Conservation (phyloP, 768 basidiomycete species). For the Boletus subcaerulescens region DNA sequence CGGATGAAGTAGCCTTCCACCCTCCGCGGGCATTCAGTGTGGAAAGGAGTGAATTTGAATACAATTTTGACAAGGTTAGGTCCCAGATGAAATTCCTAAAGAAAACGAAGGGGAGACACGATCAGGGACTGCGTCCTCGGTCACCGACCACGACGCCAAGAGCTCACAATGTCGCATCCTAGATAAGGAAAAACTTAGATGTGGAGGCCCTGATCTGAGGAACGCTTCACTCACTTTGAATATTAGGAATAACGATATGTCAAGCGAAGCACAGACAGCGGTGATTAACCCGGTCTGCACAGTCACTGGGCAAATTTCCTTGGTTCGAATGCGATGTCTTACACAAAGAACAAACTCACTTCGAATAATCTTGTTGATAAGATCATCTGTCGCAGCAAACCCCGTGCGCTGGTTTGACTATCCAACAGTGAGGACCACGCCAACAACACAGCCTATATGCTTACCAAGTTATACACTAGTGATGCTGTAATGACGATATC, state of each 20-base stretch:
- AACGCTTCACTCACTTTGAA: constrained; percentile 7
- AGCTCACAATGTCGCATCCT: constrained; percentile 8
- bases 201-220: neutral
- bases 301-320: constrained; percentile 16
- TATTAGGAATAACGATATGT: constrained; percentile 22
- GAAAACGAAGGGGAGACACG: neutral
- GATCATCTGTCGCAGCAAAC: constrained; percentile 36
- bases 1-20: constrained; percentile 11
- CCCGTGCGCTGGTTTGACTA: constrained; percentile 43
- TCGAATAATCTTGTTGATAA: constrained; percentile 41
- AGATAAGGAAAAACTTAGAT: neutral
- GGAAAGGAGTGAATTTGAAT: constrained; percentile 25
- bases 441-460: neutral
- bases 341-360: constrained; percentile 18
- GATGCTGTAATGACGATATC: constrained; percentile 43
- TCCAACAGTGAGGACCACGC: neutral
- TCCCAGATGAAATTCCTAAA: constrained; percentile 23
- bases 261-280: constrained; percentile 6
- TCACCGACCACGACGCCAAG: neutral
- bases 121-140: neutral
- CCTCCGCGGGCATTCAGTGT: constrained; percentile 21
- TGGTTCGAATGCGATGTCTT: neutral
- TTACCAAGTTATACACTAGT: constrained; percentile 43
- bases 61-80: constrained; percentile 27
- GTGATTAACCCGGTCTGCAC: constrained; percentile 28